Evolutionary conservation across 441 rosid genomes (phyloP).

Genomic region (Theobroma grandiflorum): DNA sequence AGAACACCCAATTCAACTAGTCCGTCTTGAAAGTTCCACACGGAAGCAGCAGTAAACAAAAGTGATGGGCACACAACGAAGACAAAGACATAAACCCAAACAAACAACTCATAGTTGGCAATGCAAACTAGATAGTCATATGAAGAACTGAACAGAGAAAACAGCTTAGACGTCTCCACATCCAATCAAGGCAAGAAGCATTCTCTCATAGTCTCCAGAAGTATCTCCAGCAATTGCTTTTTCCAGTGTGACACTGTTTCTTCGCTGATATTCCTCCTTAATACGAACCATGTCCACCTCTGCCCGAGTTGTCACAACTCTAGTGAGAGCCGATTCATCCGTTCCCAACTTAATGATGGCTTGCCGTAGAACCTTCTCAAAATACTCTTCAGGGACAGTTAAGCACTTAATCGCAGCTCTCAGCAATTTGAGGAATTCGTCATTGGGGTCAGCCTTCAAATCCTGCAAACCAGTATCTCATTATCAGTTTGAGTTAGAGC

Average conservation of each 20-base stretch:
- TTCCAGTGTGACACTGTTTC: conserved; percentile 79
- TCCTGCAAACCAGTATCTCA: conserved; percentile 49
- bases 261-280: conserved; percentile 73
- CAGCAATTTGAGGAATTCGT: conserved; percentile 70
- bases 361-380: conserved; percentile 71
- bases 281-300: conserved; percentile 84
- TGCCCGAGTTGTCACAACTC: conserved; percentile 81
- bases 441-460: conserved; percentile 71
- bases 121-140: conserved; percentile 16
- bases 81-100: conserved; percentile 14
- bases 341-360: conserved; percentile 80
- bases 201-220: conserved; percentile 82
- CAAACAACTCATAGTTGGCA: conserved; percentile 4
- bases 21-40: background rate
- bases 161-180: conserved; percentile 56
- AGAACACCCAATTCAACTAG: background rate
- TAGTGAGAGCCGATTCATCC: conserved; percentile 82
- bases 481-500: conserved; percentile 15
- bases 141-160: background rate
- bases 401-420: conserved; percentile 80
- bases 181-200: conserved; percentile 87
- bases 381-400: conserved; percentile 88
- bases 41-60: background rate
- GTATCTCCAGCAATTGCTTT: conserved; percentile 74
- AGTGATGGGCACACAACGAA: background rate